Evolutionary conservation across 768 basidiomycete genomes (phyloP), one percentile per base, ranked within the genome.

Genomic region (Boletales sp.): DNA sequence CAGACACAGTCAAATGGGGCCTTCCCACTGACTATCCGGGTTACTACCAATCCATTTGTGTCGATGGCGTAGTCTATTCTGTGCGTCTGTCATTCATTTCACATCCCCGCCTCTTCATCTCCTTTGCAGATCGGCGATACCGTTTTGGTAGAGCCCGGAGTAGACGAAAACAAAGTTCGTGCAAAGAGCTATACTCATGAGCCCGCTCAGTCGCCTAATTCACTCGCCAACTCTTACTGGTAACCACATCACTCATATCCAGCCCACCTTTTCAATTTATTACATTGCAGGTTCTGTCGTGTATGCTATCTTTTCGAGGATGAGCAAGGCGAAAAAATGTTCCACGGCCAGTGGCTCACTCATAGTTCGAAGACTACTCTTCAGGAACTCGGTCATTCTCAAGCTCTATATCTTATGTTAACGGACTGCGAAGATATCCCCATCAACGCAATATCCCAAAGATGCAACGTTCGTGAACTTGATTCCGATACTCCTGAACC

Each of bases 291-390:
- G 87, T 90, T 90, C 58, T 79, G 80, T 43, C 75, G 72, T n/a
- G 84, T 89, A 37, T 73, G 72, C 4, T 86, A 83, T 55, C 78
- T 90, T 49, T 84, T 77, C 52, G 77, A 83, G 45, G 63, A 70
- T 6, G 31, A 43, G 19, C 47, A 60, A 8, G 66, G 56, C 10
- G 56, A 56, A 46, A 83, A 81, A 59, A 75, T 72, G 68, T 82
- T 86, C 47, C 87, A 90, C 63, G 85, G 77, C 1, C 83, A 85
- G 48, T 90, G 87, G 87, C 74, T 81, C 49, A 68, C 72, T 8
- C 87, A 87, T 68, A 79, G 76, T 12, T 72, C 74, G 17, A 81
- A 83, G 55, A 87, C 84, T 0, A 55, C 85, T 10, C 69, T 88
- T 2, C 82, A 87, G 55, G 82, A 90, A 56, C 74, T 77, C 0